Base-by-base conservation (phyloP, 805 yeast species). In the Vanderwaltozyma yarrowii region DNA sequence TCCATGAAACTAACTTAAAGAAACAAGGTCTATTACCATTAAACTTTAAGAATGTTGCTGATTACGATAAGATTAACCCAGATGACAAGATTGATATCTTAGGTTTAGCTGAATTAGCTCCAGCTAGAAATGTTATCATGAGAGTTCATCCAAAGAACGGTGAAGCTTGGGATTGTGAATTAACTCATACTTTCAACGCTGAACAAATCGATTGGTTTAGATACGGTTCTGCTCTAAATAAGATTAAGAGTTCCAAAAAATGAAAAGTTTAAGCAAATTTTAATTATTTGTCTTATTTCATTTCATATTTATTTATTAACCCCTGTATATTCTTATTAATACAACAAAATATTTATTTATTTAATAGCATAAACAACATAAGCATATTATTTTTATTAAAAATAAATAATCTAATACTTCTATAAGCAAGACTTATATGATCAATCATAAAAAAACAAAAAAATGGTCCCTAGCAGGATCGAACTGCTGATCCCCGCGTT, bases 191-290 rank as follows among this genome's bases (percentile, higher is more conserved):
- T 50, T 92, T 84, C 77, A 92, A 92, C 76, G 45, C 64, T 47
- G 96, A 92, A 74, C 98, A 89, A 76, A 83, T 89, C 63, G 96
- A 85, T 65, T 89, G 97, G 97, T 89, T 89, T 84, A 89, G 85
- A 77, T 78, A 81, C 59, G 98, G 98, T 73, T 87, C 96, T 55
- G 98, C 98, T 66, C 80, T 92, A 72, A 92, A 92, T 85, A 85
- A 81, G 76, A 54, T 54, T 34, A 54, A 49, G 42, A 36, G 33
- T 15, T 41, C 37, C 14, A 45, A 39, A 16, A 4, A 26, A 24
- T 20, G 30, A 30, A 6, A 21, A 21, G 9, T 10, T 21, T 21
- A 21, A n/a, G n/a, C n/a, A n/a, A 21, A 21, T 21, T 21, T 7
- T 21, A 21, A 21, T 21, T 21, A 21, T 7, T 21, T 21, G 9